These are phyloP conservation scores for Helenozyma baotianmanensis DNA, from an alignment of 805 yeast species.

Conservation along the genomic window DNA sequence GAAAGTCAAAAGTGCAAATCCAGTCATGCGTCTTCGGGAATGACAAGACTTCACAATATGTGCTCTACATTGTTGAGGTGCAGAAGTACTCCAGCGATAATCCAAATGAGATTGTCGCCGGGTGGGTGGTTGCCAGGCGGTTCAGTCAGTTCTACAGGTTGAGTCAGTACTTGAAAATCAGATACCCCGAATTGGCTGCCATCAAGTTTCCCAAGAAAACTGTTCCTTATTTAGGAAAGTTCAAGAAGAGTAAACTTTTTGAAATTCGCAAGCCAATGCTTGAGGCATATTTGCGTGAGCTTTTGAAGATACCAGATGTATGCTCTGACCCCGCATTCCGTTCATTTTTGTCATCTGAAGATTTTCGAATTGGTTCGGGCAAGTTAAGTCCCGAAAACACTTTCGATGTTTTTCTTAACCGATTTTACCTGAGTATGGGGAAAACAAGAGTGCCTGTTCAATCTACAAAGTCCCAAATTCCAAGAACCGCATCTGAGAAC, in stretches of 20 bases:
- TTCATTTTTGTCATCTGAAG: slow-evolving; percentile 71
- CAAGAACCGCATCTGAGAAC: slow-evolving; percentile 4
- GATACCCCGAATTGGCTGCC: slow-evolving; percentile 46
- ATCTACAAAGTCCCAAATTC: slow-evolving; percentile 9
- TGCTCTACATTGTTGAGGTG: slow-evolving; percentile 73
- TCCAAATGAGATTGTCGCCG: slow-evolving; percentile 51
- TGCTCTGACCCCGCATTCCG: slow-evolving; percentile 73
- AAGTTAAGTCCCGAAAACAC: slow-evolving; percentile 20
- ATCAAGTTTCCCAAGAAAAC: slow-evolving; percentile 58
- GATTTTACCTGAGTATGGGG: slow-evolving; percentile 27
- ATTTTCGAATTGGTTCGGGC: slow-evolving; percentile 34
- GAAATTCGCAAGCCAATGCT: slow-evolving; percentile 61
- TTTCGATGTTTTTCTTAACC: slow-evolving; percentile 23
- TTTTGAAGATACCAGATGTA: slow-evolving; percentile 61
- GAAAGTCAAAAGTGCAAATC: slow-evolving; percentile 53
- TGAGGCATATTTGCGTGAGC: slow-evolving; percentile 54
- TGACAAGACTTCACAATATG: slow-evolving; percentile 45
- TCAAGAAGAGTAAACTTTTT: slow-evolving; percentile 58
- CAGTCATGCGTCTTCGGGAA: slow-evolving; percentile 52
- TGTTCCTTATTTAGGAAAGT: slow-evolving; percentile 54
- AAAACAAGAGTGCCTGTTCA: background rate
- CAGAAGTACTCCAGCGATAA: slow-evolving; percentile 42
- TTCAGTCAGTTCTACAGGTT: slow-evolving; percentile 78
- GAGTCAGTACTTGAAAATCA: slow-evolving; percentile 55
- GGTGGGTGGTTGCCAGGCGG: slow-evolving; percentile 89